These are phyloP conservation scores for Pichia scutulata DNA, from an alignment of 805 yeast genomes.

Conservation along the genomic window DNA sequence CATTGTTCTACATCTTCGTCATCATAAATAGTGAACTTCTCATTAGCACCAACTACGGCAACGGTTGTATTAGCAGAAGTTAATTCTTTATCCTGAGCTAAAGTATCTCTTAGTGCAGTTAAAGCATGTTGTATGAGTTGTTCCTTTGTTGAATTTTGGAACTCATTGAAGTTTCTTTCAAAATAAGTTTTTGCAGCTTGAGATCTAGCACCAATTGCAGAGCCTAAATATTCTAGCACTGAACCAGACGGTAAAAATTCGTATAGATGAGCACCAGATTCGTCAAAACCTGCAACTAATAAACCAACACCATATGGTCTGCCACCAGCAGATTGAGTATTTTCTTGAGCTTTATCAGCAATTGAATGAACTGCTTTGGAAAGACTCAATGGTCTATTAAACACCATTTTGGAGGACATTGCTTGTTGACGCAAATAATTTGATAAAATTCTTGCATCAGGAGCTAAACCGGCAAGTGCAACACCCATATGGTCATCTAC, in stretches of 20 bases:
- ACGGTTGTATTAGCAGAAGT: conserved; percentile 78
- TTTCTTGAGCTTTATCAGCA: conserved; percentile 95
- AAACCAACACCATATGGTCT: conserved; percentile 98
- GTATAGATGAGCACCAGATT: conserved; percentile 85
- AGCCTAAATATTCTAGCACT: conserved; percentile 81
- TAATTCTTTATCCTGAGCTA: conserved; percentile 90
- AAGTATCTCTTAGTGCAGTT: conserved; percentile 85
- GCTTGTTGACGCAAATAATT: conserved; percentile 88
- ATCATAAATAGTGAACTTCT: conserved; percentile 65
- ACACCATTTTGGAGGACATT: conserved; percentile 77
- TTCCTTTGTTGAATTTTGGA: conserved; percentile 53
- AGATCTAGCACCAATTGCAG: conserved; percentile 97
- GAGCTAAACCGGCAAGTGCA: conserved; percentile 95
- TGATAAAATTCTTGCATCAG: conserved; percentile 92
- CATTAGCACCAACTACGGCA: conserved; percentile 83
- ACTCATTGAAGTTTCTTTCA: conserved; percentile 74
- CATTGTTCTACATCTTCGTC: conserved; percentile 82
- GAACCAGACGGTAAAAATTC: conserved; percentile 97
- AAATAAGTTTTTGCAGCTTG: conserved; percentile 96
- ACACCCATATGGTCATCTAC: conserved; percentile 92
- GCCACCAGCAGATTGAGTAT: conserved; percentile 92
- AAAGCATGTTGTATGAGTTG: conserved; percentile 80
- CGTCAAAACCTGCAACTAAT: conserved; percentile 84
- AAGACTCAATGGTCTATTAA: conserved; percentile 76
- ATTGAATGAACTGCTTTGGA: conserved; percentile 76